Percentiles rank a stretch among this genome's conserved stretches.
Conservation (phyloP, 139 green algal genomes). For the Chara braunii region DNA sequence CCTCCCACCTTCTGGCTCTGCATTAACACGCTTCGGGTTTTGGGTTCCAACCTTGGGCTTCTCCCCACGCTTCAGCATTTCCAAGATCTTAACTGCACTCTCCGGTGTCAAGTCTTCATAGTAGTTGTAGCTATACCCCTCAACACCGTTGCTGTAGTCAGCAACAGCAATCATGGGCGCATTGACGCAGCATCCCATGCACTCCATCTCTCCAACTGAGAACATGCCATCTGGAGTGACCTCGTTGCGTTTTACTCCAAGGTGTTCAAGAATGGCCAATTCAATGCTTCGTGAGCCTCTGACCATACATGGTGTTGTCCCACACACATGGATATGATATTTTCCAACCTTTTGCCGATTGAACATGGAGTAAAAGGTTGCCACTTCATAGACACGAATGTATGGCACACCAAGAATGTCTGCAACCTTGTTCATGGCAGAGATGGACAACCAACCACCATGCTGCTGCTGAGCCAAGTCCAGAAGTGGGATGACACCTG, state of each 20-base stretch:
- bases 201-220: constrained; percentile 98
- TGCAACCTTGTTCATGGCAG: constrained; percentile 79
- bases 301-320: constrained; percentile 89
- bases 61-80: constrained; percentile 52
- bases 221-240: constrained; percentile 85
- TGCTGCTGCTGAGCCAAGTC: constrained; percentile 97
- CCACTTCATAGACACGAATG: constrained; percentile 95
- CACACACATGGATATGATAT: constrained; percentile 96
- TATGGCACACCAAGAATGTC: constrained; percentile 70
- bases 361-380: constrained; percentile 99
- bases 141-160: constrained; percentile 60
- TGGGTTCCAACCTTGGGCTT: constrained; percentile 35
- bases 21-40: too few species aligned
- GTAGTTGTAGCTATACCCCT: constrained; percentile 50
- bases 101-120: constrained; percentile 86
- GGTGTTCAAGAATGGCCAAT: constrained; percentile 53
- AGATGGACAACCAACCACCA: constrained; percentile 75
- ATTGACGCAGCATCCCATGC: constrained; percentile 98
- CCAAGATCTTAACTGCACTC: constrained; percentile 66
- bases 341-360: constrained; percentile 90
- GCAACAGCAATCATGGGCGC: constrained; percentile 95
- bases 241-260: constrained; percentile 35
- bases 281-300: constrained; percentile 69
- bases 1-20: too few species aligned
- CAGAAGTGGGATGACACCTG: constrained; percentile 86